Base-by-base conservation (phyloP, 2,329 filamentous ascomycete species). In the Alternaria triticimaculans region DNA sequence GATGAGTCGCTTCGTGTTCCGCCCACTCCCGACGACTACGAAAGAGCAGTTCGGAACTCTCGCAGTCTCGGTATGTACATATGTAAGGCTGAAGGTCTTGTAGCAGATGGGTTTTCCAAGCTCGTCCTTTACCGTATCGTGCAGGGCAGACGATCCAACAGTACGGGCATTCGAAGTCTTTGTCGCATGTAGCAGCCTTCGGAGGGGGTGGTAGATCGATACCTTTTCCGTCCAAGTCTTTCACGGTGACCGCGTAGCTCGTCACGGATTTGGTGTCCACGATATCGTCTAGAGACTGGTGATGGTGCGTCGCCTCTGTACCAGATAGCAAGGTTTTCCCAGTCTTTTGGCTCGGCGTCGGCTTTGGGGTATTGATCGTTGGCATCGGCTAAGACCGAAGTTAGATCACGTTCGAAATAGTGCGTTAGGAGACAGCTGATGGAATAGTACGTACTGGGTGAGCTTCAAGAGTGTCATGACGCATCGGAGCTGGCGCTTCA, bases 131-230 rank as follows among this genome's bases (percentile, higher is more conserved):
- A 0, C 75, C 73, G 33, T 80, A 80, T 56, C 78, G 66, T n/a
- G 76, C 70, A 4, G 78, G 78, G 50, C 78, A 80, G 20, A 80
- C 79, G n/a, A 79, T 74, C 57, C 73, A 80, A 55, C 78, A 80
- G 58, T 77, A 80, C 1, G 78, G 78, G 51, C 78, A 80, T 45
- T 80, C 78, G 33, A 80, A 80, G 55, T 80, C 78, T 30, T 71
- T 75, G 15, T 79, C 75, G 2, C 74, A 72, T 44, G 70, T 70
- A 7, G 77, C 76, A 20, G 64, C 57, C 60, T 69, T 76, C 3
- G 78, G 78, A 20, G 78, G 77, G 12, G 76, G 70, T 2, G 78
- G 78, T 9, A 80, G 55, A 9, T 78, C 72, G 26, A 80, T 73
- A 2, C 76, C 73, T 43, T 69, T 73, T 1, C 77, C 77, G 5